Evolutionary conservation across 1,284 basidiomycete species (phyloP).

Genomic region (Puccinia hordei): DNA sequence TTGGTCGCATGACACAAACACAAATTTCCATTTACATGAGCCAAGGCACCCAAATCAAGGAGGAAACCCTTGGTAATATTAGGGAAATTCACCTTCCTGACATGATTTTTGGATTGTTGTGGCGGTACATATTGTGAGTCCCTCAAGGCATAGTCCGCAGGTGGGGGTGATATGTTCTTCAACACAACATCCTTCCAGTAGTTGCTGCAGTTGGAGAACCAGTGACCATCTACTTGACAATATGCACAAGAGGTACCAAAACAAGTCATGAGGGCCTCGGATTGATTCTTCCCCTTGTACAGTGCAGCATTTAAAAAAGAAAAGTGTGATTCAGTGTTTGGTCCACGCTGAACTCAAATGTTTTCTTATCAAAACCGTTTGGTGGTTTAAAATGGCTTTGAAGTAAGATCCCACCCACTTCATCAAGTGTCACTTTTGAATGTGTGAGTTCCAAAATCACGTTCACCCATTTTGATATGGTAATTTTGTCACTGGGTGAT

Average conservation of each 20-base stretch:
- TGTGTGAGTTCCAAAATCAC: neutral
- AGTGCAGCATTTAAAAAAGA: neutral
- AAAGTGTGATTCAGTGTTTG: neutral
- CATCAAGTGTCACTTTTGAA: neutral
- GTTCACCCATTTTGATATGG: neutral
- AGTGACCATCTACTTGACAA: neutral
- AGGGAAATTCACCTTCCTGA: neutral
- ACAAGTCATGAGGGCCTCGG: neutral
- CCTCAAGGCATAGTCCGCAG: neutral
- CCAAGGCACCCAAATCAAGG: neutral
- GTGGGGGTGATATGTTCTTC: neutral
- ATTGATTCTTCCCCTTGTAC: neutral
- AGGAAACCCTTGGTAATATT: neutral
- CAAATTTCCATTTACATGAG: slow-evolving; percentile 10
- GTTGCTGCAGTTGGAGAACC: neutral
- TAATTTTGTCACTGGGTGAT: neutral
- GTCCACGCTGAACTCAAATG: neutral
- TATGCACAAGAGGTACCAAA: neutral
- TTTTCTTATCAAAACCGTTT: neutral
- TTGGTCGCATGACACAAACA: too few species aligned
- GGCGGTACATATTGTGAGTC: neutral
- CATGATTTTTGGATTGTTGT: neutral
- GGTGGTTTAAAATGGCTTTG: neutral
- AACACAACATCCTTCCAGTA: neutral
- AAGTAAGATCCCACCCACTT: neutral